A percentile compares a stretch with the other conserved stretches of the same genome.
phyloP scores from a whole-genome alignment of 495 filamentous ascomycete species.

The Aspergillus campestris region DNA sequence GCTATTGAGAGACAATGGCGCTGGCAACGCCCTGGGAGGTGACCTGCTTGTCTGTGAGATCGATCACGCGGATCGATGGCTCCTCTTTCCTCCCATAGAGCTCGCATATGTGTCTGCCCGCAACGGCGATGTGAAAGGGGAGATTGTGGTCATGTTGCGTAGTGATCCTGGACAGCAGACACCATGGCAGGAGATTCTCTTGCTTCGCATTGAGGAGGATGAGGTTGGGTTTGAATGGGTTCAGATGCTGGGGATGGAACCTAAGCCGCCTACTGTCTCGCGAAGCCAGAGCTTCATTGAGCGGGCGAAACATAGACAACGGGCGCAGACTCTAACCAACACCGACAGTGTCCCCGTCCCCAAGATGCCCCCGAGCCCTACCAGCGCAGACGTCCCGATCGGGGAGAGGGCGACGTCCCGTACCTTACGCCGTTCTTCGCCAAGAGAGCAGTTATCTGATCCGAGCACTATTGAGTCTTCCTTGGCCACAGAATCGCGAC shows the following conservation, averaged over 20 bases:
- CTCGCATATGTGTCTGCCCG: constrained; percentile 66
- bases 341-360: constrained; percentile 28
- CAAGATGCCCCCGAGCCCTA: constrained; percentile 43
- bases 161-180: constrained; percentile 30
- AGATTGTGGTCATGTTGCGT: constrained; percentile 80
- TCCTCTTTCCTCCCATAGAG: constrained; percentile 81
- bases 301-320: constrained; percentile 30
- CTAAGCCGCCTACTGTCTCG: constrained; percentile 59
- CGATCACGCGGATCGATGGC: constrained; percentile 64
- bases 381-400: constrained; percentile 59
- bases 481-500: constrained; percentile 19
- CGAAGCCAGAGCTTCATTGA: constrained; percentile 45
- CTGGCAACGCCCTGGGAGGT: constrained; percentile 47
- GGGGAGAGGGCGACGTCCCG: constrained; percentile 50
- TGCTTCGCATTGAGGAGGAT: constrained; percentile 59
- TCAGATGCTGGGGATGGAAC: constrained; percentile 65
- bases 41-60: constrained; percentile 90
- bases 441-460: constrained; percentile 29
- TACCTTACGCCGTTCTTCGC: constrained; percentile 23
- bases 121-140: constrained; percentile 56
- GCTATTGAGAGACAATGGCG: constrained; percentile 68
- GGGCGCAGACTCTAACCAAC: constrained; percentile 20
- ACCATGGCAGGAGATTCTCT: constrained; percentile 75
- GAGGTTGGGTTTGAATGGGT: constrained; percentile 83
- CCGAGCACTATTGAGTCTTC: constrained; percentile 30